Evolutionary conservation across 495 filamentous ascomycete species (phyloP), one percentile per base, ranked within the genome.

Genomic region (Pseudotulostoma volvatum): DNA sequence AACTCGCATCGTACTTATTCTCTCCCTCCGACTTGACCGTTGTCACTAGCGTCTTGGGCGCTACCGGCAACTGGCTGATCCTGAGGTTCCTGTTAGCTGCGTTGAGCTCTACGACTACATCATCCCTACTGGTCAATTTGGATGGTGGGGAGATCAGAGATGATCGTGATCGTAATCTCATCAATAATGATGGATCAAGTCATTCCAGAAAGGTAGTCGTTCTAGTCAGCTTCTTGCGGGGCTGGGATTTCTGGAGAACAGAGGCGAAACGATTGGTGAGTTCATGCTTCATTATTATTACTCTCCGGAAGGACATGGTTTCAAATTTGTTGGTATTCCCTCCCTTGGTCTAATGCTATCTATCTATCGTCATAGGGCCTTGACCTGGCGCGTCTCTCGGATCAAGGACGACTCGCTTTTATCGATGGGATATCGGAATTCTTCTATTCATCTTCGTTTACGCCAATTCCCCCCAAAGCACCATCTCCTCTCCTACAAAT

Each of bases 191-290:
- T n/a, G 18, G 31, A 4, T 42, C 4, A 0, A 13, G 33, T 23
- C 31, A 28, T 2, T 25, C 21, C n/a, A 36, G 37, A 1, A 34
- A 9, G 30, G 64, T 65, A n/a, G 74, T 96, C 3, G 59, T 93
- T 11, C 60, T 94, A 0, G 74, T 87, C 43, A 85, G 79, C 60
- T 94, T 77, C 56, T 60, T 92, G 57, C 70, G 81, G 37, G 77
- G 85, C 47, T 68, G 60, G 43, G 60, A 67, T 18, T 92, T 92
- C 52, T 93, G 85, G 86, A 74, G 56, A 34, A 64, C 75, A 3
- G 67, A 68, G 32, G 68, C 67, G 18, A 68, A 67, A 40, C 70
- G 70, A 54, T 50, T 84, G 44, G 74, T 78, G 55, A 43, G 66
- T 63, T 4, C 25, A 28, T 28, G 11, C 11, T 5, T 5, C 11